Evolutionary conservation across 345 rosid species (phyloP).

Genomic region (Moricandia moricandioides): DNA sequence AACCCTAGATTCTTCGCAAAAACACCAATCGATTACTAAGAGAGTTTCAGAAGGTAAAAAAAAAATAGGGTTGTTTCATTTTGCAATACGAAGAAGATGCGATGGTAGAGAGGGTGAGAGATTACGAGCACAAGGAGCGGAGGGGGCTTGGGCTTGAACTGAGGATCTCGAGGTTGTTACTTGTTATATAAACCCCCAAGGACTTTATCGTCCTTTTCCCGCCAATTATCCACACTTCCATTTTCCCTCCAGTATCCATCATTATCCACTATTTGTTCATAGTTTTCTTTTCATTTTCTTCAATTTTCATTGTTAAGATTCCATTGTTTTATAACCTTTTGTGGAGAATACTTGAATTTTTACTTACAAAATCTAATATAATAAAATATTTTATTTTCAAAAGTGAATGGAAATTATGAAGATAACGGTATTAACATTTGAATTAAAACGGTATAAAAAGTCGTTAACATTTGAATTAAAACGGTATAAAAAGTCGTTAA

Average conservation of each 20-base stretch:
- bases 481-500: too few relatives aligned
- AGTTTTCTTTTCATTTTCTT: not conserved
- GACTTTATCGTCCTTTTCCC: conserved; percentile 59
- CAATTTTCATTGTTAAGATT: not conserved
- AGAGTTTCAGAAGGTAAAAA: not conserved
- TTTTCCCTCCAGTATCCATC: conserved; percentile 2
- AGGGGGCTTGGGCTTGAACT: not conserved
- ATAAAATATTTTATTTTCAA: too few relatives aligned
- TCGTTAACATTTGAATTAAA: too few relatives aligned
- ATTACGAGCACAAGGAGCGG: not conserved
- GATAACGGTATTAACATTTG: too few relatives aligned
- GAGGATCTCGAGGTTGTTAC: conserved; percentile 19
- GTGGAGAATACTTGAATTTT: not conserved
- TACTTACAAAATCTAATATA: not conserved
- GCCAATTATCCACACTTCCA: conserved; percentile 32
- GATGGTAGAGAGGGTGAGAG: not conserved
- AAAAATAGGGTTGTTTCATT: too few relatives aligned
- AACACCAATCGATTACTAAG: not conserved
- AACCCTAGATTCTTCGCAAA: conserved; percentile 38
- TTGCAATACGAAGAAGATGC: too few relatives aligned
- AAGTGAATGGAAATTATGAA: too few relatives aligned
- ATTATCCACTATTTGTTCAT: not conserved
- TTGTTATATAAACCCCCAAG: conserved; percentile 23
- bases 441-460: too few relatives aligned
- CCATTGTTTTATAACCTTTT: not conserved